phyloP scores from a whole-genome alignment of 441 rosid genomes.

The Gossypium davidsonii region DNA sequence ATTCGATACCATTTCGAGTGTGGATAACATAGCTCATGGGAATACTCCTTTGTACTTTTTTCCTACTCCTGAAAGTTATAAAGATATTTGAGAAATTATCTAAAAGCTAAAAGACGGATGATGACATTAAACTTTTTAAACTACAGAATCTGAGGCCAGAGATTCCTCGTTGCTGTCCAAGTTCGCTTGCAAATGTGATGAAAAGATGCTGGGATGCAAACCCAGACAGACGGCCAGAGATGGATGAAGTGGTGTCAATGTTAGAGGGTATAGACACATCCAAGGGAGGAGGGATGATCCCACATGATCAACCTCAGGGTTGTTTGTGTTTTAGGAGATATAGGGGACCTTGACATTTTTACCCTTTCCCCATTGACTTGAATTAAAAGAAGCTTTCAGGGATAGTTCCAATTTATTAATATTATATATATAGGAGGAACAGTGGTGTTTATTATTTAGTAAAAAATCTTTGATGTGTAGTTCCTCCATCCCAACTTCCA shows the following conservation, averaged over 20 bases:
- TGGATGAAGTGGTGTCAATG: slow-evolving; percentile 62
- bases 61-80: background rate
- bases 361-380: background rate
- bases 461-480: slow-evolving; percentile 1
- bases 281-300: slow-evolving; percentile 74
- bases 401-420: slow-evolving; percentile 11
- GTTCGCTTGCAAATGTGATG: slow-evolving; percentile 60
- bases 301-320: slow-evolving; percentile 52
- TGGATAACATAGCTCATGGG: background rate
- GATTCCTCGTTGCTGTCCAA: slow-evolving; percentile 74
- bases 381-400: background rate
- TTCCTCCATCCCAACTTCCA: background rate
- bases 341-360: slow-evolving; percentile 46
- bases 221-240: slow-evolving; percentile 64
- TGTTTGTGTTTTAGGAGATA: slow-evolving; percentile 56
- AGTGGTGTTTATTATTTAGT: slow-evolving; percentile 17
- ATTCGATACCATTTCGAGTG: background rate
- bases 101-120: slow-evolving; percentile 5
- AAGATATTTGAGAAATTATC: background rate
- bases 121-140: background rate
- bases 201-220: slow-evolving; percentile 77
- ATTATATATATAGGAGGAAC: slow-evolving; percentile 4
- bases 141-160: slow-evolving; percentile 65
- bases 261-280: slow-evolving; percentile 66
- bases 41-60: background rate